A percentile compares a stretch with the other conserved stretches of the same genome.
Conservation (phyloP, 2,329 filamentous ascomycete species). For the Botrytis tulipae region DNA sequence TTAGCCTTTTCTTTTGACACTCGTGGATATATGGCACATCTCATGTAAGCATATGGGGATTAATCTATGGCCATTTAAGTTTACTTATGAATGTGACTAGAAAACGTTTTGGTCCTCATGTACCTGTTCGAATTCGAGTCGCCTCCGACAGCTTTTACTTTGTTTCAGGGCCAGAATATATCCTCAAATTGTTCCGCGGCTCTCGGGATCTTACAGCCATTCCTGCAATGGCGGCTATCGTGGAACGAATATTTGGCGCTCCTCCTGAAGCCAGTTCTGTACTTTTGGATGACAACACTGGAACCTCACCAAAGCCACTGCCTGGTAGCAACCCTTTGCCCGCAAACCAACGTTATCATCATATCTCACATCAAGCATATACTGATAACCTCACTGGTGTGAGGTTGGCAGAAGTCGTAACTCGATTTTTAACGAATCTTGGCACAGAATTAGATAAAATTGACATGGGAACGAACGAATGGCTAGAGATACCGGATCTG, state of each 20-base stretch:
- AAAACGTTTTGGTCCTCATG: constrained; percentile 22
- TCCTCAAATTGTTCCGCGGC: constrained; percentile 26
- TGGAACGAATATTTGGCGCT: constrained; percentile 26
- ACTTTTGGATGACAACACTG: constrained; percentile 25
- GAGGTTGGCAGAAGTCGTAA: constrained; percentile 23
- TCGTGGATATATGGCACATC: constrained; percentile 19
- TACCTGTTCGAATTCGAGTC: constrained; percentile 27
- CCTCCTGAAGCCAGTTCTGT: constrained; percentile 19
- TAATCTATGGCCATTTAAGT: neutral
- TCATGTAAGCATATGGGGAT: constrained; percentile 18
- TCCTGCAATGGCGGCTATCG: constrained; percentile 11
- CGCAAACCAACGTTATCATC: constrained; percentile 25
- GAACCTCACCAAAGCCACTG: constrained; percentile 23
- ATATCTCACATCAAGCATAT: constrained; percentile 23
- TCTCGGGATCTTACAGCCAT: constrained; percentile 26
- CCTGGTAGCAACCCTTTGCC: constrained; percentile 22
- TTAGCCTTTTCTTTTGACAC: constrained; percentile 27
- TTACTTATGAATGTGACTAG: constrained; percentile 16
- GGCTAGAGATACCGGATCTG: constrained; percentile 32
- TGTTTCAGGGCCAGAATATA: constrained; percentile 27
- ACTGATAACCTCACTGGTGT: constrained; percentile 24
- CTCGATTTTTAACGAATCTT: constrained; percentile 22
- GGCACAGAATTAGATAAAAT: constrained; percentile 21
- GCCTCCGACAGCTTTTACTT: constrained; percentile 24
- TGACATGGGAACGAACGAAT: constrained; percentile 22